Evolutionary conservation across 2,329 filamentous ascomycete species (phyloP).

Genomic region (Talaromyces verruculosus): DNA sequence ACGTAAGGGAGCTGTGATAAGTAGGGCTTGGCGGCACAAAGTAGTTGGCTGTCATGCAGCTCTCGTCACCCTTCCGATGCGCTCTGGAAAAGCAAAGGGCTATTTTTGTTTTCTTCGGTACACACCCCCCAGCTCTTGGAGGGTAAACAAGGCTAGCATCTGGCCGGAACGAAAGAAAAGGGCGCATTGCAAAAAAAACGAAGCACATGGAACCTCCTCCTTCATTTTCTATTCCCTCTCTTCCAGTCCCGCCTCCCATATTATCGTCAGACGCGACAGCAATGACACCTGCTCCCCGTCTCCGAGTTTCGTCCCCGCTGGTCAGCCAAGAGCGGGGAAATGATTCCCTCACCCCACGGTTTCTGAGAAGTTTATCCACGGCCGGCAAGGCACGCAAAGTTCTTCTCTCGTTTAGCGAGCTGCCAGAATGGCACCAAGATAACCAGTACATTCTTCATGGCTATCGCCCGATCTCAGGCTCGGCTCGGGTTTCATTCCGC

Average conservation of each 20-base stretch:
- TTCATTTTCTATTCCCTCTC: no score
- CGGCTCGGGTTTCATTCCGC: slow-evolving; percentile 37
- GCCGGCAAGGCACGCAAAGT: not conserved
- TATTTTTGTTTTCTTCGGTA: no score
- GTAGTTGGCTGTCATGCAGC: no score
- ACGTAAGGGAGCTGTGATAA: no score
- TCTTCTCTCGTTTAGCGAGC: not conserved
- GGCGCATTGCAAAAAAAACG: no score
- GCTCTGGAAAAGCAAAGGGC: no score
- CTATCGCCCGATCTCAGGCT: slow-evolving; percentile 47
- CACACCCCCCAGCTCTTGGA: no score
- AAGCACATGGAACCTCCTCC: no score
- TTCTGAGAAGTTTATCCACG: not conserved
- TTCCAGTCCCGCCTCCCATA: not conserved
- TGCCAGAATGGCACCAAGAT: slow-evolving; percentile 42
- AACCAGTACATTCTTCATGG: slow-evolving; percentile 45
- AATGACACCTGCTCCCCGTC: not conserved
- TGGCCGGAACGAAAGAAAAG: no score
- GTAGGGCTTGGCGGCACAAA: no score
- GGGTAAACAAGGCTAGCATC: no score
- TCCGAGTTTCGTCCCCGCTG: not conserved
- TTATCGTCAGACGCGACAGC: not conserved
- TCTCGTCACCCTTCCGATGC: no score
- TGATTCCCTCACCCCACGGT: not conserved
- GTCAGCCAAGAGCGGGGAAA: not conserved